A percentile compares a stretch with the other conserved stretches of the same genome.
phyloP scores from a whole-genome alignment of 202 grass and related monocot genomes.

The Saccharum hybrid region DNA sequence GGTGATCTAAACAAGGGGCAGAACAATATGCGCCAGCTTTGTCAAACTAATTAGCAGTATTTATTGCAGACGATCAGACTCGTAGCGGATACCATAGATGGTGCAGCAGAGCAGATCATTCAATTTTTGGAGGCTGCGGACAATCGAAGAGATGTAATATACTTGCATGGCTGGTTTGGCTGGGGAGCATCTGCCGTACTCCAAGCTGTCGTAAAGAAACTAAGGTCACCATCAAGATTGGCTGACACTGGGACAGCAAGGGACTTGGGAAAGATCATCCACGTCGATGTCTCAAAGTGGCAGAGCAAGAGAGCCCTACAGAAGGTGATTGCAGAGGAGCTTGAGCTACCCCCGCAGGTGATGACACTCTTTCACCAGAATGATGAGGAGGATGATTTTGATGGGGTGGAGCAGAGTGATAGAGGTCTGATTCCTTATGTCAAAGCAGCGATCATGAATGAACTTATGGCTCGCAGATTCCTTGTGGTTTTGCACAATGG shows the following conservation, averaged over 20 bases:
- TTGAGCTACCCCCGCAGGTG: not conserved
- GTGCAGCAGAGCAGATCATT: not conserved
- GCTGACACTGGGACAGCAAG: not conserved
- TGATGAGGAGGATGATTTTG: slow-evolving; percentile 26
- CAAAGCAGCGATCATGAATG: accelerated
- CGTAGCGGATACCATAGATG: not conserved
- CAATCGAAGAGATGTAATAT: not conserved
- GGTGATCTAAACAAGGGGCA: too few species aligned
- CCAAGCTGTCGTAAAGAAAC: not conserved
- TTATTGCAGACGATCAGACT: not conserved
- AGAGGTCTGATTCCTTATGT: not conserved
- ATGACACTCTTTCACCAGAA: not conserved
- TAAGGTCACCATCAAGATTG: not conserved
- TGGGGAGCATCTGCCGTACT: not conserved
- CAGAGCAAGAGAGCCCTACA: slow-evolving; percentile 24
- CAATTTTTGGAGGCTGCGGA: not conserved
- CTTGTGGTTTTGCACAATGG: slow-evolving; percentile 28
- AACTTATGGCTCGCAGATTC: accelerated
- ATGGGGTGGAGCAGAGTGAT: not conserved
- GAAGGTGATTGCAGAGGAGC: not conserved
- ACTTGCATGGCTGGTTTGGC: not conserved
- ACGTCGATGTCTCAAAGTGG: not conserved
- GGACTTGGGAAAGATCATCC: slow-evolving; percentile 21
- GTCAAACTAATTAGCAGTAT: not conserved
- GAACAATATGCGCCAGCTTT: too few species aligned